A percentile compares a stretch with the other conserved stretches of the same genome.
These are phyloP conservation scores for Monilinia vaccinii-corymbosi DNA, from an alignment of 2,329 filamentous ascomycete genomes.

Conservation along the genomic window DNA sequence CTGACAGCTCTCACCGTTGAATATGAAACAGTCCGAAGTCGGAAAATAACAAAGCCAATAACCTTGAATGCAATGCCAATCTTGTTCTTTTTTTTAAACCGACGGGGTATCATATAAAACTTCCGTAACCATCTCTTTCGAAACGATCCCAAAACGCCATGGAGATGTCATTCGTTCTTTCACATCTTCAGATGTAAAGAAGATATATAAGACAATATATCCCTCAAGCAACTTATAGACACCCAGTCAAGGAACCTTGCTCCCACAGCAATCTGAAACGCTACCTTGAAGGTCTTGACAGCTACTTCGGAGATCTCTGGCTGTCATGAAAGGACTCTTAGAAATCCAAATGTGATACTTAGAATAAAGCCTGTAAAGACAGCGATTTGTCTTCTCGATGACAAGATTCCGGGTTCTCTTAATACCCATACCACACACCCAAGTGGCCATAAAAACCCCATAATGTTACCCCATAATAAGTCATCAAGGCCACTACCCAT, in stretches of 20 bases:
- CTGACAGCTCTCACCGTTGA: not conserved
- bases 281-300: too few relatives aligned
- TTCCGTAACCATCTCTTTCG: not conserved
- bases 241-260: not conserved
- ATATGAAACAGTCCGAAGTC: not conserved
- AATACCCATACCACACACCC: conserved; percentile 79
- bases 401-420: conserved; percentile 81
- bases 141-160: not conserved
- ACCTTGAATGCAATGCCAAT: not conserved
- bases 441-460: conserved; percentile 92
- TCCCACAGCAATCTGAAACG: not conserved
- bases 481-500: conserved; percentile 57
- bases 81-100: not conserved
- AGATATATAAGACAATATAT: not conserved
- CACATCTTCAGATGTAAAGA: not conserved
- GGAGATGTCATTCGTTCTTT: not conserved
- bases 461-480: conserved; percentile 77
- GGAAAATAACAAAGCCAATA: not conserved
- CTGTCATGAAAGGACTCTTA: conserved; percentile 33
- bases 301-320: not conserved
- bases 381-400: conserved; percentile 73
- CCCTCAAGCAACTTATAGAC: not conserved
- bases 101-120: conserved; percentile 4
- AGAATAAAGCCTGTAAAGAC: conserved; percentile 78
- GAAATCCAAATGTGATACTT: conserved; percentile 66